A percentile compares a stretch with the other conserved stretches of the same genome.
phyloP scores from a whole-genome alignment of 441 rosid genomes.

The Omphalea diandra region DNA sequence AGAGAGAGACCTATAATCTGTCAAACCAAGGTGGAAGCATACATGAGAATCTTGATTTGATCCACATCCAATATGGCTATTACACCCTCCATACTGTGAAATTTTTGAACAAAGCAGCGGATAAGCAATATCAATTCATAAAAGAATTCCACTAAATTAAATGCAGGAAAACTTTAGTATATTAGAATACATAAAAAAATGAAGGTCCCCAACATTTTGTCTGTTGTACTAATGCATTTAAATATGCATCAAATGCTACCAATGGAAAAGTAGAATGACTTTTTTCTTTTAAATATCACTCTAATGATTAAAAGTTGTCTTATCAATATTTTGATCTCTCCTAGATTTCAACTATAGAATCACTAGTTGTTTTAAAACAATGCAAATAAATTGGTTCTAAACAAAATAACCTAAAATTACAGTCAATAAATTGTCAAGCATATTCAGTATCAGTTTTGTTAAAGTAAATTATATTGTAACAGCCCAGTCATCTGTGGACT shows the following conservation, averaged over 20 bases:
- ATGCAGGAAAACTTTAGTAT: not conserved
- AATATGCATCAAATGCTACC: conserved; percentile 9
- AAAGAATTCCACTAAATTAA: too few species aligned
- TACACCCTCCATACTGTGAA: conserved; percentile 70
- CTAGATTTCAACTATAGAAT: not conserved
- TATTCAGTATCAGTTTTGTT: too few species aligned
- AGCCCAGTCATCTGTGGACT: not conserved
- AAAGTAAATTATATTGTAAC: not conserved
- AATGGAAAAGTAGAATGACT: not conserved
- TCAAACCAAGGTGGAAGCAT: conserved; percentile 75
- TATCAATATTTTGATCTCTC: not conserved
- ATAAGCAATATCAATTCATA: conserved; percentile 5
- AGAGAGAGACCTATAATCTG: conserved; percentile 68
- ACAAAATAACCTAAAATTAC: not conserved
- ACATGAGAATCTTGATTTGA: conserved; percentile 37
- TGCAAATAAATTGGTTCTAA: not conserved
- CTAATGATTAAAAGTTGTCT: not conserved
- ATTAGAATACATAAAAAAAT: not conserved
- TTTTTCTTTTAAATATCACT: not conserved
- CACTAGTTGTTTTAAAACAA: not conserved
- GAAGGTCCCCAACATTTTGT: conserved; percentile 3
- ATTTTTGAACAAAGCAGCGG: conserved; percentile 1
- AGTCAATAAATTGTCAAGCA: not conserved
- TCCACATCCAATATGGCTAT: conserved; percentile 35
- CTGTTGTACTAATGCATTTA: conserved; percentile 4